Conservation (phyloP, 345 rosid genomes). For the Aquilaria malaccensis region DNA sequence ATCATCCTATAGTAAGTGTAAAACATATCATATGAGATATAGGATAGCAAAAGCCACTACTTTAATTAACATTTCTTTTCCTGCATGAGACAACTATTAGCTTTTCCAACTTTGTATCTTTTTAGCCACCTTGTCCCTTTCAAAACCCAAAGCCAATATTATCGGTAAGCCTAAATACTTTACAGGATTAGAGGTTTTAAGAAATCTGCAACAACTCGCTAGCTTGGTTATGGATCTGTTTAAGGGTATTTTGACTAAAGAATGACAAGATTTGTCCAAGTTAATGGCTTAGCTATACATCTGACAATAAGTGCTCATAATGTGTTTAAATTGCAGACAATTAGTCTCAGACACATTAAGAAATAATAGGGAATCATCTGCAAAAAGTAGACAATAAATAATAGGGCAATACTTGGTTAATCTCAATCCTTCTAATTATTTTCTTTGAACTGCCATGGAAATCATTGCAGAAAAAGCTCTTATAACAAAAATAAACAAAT, state of each 20-base stretch:
- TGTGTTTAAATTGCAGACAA: not conserved
- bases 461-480: not conserved
- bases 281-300: not conserved
- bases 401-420: not conserved
- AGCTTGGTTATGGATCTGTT: not conserved
- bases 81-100: not conserved
- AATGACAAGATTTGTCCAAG: not conserved
- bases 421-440: not conserved
- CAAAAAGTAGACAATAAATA: not conserved
- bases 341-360: not conserved
- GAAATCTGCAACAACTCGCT: not conserved
- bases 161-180: not conserved
- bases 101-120: not conserved
- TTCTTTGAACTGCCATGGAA: not conserved
- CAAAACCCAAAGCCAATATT: not conserved
- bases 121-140: not conserved
- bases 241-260: not conserved
- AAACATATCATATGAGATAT: not conserved
- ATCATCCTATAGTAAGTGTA: not conserved
- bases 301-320: not conserved
- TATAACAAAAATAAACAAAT: too few relatives aligned
- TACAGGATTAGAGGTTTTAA: not conserved
- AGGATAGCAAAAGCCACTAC: not conserved
- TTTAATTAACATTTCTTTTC: not conserved
- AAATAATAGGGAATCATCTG: not conserved